Evolutionary conservation across 2,329 filamentous ascomycete species (phyloP), one percentile per base, ranked within the genome.

Genomic region (Botrytis medusae): DNA sequence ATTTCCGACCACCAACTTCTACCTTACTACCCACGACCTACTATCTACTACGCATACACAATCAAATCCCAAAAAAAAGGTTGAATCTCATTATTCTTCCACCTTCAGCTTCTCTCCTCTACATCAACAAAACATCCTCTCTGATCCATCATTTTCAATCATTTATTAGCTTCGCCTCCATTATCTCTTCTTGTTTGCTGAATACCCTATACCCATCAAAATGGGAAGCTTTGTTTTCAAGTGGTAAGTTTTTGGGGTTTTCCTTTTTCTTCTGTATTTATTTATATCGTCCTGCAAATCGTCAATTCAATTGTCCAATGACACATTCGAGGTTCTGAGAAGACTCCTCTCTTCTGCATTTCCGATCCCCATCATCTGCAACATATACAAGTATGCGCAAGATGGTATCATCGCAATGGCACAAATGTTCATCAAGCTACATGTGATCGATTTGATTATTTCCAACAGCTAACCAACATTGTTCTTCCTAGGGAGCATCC

Each of bases 401-500:
- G 32, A 40, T 40, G 34, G 5, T 29, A 32, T 29, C 5, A 22
- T 42, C 9, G 48, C 59, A 64, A 12, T 64, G 25, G 57, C 69
- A 22, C 69, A 40, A 34, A 16, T 20, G 20, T 60, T 32, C 29
- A 44, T n/a, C 29, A 22, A 60, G 29, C 48, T 12, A 14, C 29
- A 6, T 29, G 5, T 25, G n/a, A 9, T 54, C 25, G 42, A 60
- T 20, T 48, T 68, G 37, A 34, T n/a, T 6, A 8, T 37, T 37
- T 59, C 42, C 42, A 32, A 32, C 32, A 9, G 64, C 71, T 73
- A 29, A 73, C 64, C 62, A 59, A 14, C 5, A 8, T 44, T 14
- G 8, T 61, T 59, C 32, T 78, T 84, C 98, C 78, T 84, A 98
- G 95, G 95, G 90, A 92, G 81, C 91, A 96, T 82, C 86, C 90